Conservation (phyloP, 176 grass and related monocot genomes). For the Eleusine indica region DNA sequence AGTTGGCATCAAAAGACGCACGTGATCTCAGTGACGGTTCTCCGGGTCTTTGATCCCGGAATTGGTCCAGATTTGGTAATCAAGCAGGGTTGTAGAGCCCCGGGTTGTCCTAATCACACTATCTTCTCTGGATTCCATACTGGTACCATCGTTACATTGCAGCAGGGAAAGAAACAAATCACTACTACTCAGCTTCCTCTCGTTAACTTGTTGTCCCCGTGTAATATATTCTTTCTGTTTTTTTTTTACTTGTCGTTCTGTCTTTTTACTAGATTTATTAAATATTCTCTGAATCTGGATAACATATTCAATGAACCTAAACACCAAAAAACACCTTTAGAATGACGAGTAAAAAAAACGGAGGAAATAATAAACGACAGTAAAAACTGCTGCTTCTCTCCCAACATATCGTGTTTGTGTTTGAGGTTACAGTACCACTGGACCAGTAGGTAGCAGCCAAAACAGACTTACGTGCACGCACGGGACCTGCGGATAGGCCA, state of each 20-base stretch:
- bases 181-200: background rate
- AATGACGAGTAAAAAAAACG: too few relatives aligned
- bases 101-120: background rate
- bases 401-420: background rate
- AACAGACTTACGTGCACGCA: background rate
- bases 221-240: too few relatives aligned
- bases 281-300: too few relatives aligned
- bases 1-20: constrained; percentile 5
- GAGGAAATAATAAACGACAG: too few relatives aligned
- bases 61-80: background rate
- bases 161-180: background rate
- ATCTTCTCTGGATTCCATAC: background rate
- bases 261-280: too few relatives aligned
- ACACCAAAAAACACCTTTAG: too few relatives aligned
- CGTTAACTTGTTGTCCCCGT: background rate
- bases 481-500: background rate
- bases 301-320: too few relatives aligned
- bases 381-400: background rate
- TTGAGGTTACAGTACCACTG: too few relatives aligned
- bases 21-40: background rate
- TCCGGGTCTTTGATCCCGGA: background rate
- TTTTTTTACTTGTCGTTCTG: too few relatives aligned
- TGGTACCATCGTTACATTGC: background rate
- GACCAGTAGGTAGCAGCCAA: background rate
- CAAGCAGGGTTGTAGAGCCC: background rate